phyloP scores from a whole-genome alignment of 306 rosid species.

The Cicer pinnatifidum region DNA sequence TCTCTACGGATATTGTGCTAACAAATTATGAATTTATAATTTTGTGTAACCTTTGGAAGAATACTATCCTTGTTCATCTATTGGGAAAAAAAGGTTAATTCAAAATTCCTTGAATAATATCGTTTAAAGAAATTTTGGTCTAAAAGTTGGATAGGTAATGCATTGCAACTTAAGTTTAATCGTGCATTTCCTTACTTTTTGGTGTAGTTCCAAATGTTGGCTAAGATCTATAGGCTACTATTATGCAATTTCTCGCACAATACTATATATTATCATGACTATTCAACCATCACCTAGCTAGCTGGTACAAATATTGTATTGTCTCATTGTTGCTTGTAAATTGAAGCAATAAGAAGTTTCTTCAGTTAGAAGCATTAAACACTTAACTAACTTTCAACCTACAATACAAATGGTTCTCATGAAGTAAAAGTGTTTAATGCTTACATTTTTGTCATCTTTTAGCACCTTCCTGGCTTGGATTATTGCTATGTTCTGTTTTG shows the following conservation, averaged over 20 bases:
- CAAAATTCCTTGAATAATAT: too few species aligned
- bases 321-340: neutral
- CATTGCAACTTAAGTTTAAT: too few species aligned
- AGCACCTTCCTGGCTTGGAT: slow-evolving; percentile 2
- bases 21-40: too few species aligned
- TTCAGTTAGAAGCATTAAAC: neutral
- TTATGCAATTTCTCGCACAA: neutral
- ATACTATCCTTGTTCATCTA: too few species aligned
- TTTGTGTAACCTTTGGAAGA: too few species aligned
- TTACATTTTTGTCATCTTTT: neutral
- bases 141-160: too few species aligned
- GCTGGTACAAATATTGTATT: neutral
- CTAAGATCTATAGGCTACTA: neutral
- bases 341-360: slow-evolving; percentile 15
- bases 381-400: neutral
- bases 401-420: neutral
- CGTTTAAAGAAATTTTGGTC: too few species aligned
- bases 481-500: neutral
- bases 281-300: slow-evolving; percentile 2
- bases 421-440: neutral
- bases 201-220: too few species aligned
- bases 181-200: too few species aligned
- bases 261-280: neutral
- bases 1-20: too few species aligned
- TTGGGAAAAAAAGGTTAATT: too few species aligned